Evolutionary conservation across 2,329 filamentous ascomycete species (phyloP).

Genomic region (Aspergillus sp.): DNA sequence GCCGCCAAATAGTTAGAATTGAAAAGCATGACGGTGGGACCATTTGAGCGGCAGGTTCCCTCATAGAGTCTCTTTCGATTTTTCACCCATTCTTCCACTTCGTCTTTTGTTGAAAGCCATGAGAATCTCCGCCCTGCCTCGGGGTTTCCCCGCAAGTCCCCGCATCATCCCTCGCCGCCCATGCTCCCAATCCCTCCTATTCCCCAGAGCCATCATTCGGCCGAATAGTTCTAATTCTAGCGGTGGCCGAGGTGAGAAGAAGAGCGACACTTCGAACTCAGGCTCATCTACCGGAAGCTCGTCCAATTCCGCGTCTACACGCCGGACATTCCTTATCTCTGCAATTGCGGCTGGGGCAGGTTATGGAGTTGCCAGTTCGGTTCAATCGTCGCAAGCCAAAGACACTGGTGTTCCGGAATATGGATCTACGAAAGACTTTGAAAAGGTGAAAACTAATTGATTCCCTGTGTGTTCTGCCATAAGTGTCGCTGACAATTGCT

Average conservation of each 20-base stretch:
- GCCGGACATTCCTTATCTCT: slow-evolving; percentile 49
- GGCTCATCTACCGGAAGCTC: slow-evolving; percentile 14
- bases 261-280: slow-evolving; percentile 16
- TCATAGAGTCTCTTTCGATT: background rate
- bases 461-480: background rate
- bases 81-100: background rate
- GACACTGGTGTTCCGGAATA: slow-evolving; percentile 32
- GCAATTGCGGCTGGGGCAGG: slow-evolving; percentile 53
- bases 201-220: slow-evolving; percentile 15
- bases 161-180: slow-evolving; percentile 23
- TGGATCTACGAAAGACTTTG: slow-evolving; percentile 39
- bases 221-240: slow-evolving; percentile 18
- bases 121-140: slow-evolving; percentile 21
- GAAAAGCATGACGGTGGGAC: background rate
- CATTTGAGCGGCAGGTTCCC: background rate
- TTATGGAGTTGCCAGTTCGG: slow-evolving; percentile 51
- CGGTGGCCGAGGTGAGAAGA: slow-evolving; percentile 3
- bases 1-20: background rate
- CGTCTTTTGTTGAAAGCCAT: slow-evolving; percentile 17
- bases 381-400: slow-evolving; percentile 23
- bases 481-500: background rate
- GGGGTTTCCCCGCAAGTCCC: slow-evolving; percentile 28
- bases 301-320: slow-evolving; percentile 45
- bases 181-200: slow-evolving; percentile 11
- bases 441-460: slow-evolving; percentile 32